These are phyloP conservation scores for Allium sativum DNA, from an alignment of 106 monocot species.

Conservation along the genomic window DNA sequence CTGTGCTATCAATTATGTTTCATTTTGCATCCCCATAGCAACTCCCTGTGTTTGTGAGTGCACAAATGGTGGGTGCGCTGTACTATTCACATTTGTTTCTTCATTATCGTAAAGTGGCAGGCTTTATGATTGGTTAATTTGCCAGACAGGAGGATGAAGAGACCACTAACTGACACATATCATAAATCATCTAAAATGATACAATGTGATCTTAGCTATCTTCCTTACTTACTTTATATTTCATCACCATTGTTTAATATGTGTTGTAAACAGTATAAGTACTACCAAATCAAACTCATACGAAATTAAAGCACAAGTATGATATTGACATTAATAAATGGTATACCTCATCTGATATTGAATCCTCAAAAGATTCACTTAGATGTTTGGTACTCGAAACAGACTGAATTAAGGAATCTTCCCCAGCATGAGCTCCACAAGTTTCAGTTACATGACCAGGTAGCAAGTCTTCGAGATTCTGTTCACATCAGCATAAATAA, in stretches of 20 bases:
- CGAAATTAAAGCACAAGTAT: neutral
- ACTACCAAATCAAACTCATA: too few species aligned
- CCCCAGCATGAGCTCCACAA: neutral
- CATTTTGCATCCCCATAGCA: too few species aligned
- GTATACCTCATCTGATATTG: slow-evolving; percentile 48
- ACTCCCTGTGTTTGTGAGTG: too few species aligned
- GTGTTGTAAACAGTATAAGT: neutral
- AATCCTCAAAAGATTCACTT: slow-evolving; percentile 22
- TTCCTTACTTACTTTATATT: neutral
- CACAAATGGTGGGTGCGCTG: too few species aligned
- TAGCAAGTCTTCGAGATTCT: slow-evolving; percentile 7
- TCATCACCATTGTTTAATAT: neutral
- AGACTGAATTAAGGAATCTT: neutral
- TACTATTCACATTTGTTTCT: too few species aligned
- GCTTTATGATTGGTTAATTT: too few species aligned
- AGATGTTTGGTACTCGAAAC: slow-evolving; percentile 5
- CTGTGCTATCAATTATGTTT: too few species aligned
- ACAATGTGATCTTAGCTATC: neutral
- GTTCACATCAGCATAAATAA: neutral
- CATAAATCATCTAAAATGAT: neutral
- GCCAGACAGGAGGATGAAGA: neutral
- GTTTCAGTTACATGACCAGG: neutral
- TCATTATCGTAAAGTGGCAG: too few species aligned
- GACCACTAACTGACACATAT: neutral
- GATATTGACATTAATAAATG: neutral